Evolutionary conservation across 257 asterid species (phyloP), one percentile per base, ranked within the genome.

Genomic region (Ilex aquifolium): DNA sequence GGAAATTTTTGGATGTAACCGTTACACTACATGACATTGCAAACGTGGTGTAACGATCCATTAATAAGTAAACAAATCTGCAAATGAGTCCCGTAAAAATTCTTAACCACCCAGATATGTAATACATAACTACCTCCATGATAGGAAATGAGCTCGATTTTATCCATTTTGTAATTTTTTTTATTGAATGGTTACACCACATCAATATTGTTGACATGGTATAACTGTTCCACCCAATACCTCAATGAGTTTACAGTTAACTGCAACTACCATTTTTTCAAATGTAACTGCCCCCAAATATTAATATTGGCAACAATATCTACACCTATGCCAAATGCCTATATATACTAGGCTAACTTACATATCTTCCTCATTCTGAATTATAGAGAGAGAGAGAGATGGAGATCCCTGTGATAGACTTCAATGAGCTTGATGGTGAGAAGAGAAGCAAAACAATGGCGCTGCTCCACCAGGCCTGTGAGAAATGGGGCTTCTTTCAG

Each of bases 401-500:
- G 97, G 97, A 83, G 59, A 85, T 87, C 64, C 97, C 97, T 2
- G 95, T 87, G 77, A 87, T 90, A 6, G 83, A 90, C 73, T 82
- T 87, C 63, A 74, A 74, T 11, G 66, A 77, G 77, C 74, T 90
- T 36, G 70, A 65, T 6, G 64, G 78, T 27, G 84, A 81, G 53
- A 76, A 74, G 73, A 80, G 90, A 78, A 67, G 83, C 55, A 79
- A 66, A 61, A 81, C 90, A 3, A 76, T 85, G 95, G 80, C 86
- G 36, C 90, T 83, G 66, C 85, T 87, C 67, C 95, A 90, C 57
- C 85, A 85, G 64, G 95, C 95, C 3, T 87, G 95, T 71, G 73
- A 79, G 69, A 87, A 87, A 72, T 90, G 95, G 95, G 97, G 97
- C 39, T 90, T 66, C 78, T 90, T 90, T 58, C 83, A 87, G 97